phyloP scores from a whole-genome alignment of 768 basidiomycete species.

The Russula vinacea region DNA sequence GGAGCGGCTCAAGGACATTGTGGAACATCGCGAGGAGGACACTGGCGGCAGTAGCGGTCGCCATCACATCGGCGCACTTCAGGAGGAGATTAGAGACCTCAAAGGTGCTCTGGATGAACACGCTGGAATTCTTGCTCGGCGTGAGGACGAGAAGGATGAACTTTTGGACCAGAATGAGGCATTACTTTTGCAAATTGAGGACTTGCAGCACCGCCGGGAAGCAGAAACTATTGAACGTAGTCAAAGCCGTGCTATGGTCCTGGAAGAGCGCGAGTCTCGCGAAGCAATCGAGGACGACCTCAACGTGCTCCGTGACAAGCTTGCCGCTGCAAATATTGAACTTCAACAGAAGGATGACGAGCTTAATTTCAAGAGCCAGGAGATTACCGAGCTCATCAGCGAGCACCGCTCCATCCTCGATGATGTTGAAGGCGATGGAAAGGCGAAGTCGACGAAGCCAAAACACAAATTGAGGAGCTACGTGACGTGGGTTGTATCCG shows the following conservation, averaged over 20 bases:
- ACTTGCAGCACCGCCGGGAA: constrained; percentile 57
- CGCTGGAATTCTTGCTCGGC: constrained; percentile 50
- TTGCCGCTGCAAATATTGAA: constrained; percentile 79
- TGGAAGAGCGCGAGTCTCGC: constrained; percentile 70
- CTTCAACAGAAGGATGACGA: constrained; percentile 87
- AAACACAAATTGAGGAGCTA: constrained; percentile 75
- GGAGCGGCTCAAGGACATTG: constrained; percentile 64
- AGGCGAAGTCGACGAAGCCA: constrained; percentile 80
- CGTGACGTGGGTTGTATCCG: constrained; percentile 51
- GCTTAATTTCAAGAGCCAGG: constrained; percentile 69
- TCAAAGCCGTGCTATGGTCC: constrained; percentile 63
- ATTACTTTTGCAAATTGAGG: constrained; percentile 64
- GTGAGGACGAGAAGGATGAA: constrained; percentile 71
- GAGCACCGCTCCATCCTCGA: constrained; percentile 73
- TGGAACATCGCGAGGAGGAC: constrained; percentile 48
- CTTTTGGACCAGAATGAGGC: constrained; percentile 62
- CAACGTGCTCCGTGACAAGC: constrained; percentile 68
- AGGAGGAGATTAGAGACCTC: constrained; percentile 62
- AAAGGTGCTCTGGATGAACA: constrained; percentile 56
- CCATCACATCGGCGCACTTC: constrained; percentile 54
- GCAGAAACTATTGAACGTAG: constrained; percentile 66
- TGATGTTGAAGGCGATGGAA: constrained; percentile 82
- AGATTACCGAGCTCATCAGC: constrained; percentile 72
- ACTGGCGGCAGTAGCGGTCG: constrained; percentile 43
- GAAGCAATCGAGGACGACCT: constrained; percentile 79